Base-by-base conservation (phyloP, 805 yeast genomes). In the Ogataea trehalophila region DNA sequence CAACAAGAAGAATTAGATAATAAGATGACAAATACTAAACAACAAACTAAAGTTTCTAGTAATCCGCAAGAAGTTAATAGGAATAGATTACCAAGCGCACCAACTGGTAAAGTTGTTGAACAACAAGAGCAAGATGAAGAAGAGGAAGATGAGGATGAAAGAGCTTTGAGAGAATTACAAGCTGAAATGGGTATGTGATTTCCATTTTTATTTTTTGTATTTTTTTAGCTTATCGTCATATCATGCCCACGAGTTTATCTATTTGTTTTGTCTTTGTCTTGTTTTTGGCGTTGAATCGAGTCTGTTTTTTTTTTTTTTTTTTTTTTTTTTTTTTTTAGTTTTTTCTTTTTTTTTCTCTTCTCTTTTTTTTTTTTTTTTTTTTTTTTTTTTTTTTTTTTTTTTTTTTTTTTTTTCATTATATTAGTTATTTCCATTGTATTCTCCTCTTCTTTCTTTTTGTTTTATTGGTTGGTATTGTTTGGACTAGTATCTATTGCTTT, bases 121-220 rank as follows among this genome's bases (percentile, higher is more conserved):
- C 31, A 26, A 26, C 13, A 26, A 11, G 11, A 26, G 4, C 74
- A 75, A 22, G 79, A 73, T 38, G 76, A 77, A 29, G 81, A 75
- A 39, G 81, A 75, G 40, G 88, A 83, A 48, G 92, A 85, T 61
- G 95, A 87, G 59, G 95, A 87, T 62, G 94, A 86, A 67, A 81
- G 80, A 62, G 95, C 94, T 33, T 74, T 87, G 63, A 79, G 79
- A 60, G 90, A 85, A 48, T 68, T 87, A 54, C 95, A 87, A 66
- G 92, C 89, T 23, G 94, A 87, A 66, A 86, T 87, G 94, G 94
- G 94, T 14, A 72, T 85, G 63, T 85, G 67, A 33, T 36, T 16
- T 33, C 35, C 6, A 33, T 33, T 8, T 2, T 22, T n/a, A 8
- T 41, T 4, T 17, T 37, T 37, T 13, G 20, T n/a, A n/a, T n/a